phyloP scores from a whole-genome alignment of 805 yeast species.

The Candida odintsovae region DNA sequence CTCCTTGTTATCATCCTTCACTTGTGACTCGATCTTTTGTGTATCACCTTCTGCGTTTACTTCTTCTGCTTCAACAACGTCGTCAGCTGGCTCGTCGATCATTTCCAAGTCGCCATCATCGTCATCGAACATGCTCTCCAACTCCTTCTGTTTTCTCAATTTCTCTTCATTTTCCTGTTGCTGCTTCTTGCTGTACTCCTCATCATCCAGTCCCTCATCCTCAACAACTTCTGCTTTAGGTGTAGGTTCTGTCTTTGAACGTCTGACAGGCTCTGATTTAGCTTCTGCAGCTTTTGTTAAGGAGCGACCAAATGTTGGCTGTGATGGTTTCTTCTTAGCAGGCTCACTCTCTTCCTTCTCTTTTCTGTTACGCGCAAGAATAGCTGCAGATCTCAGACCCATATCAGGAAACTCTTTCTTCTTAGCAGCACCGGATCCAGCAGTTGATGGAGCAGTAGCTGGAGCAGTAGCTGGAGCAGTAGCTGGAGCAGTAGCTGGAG shows the following conservation, averaged over 20 bases:
- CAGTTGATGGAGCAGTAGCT: background rate
- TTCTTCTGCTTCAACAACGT: background rate
- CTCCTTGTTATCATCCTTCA: constrained; percentile 2
- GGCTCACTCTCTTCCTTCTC: constrained; percentile 1
- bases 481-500: background rate
- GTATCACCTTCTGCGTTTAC: constrained; percentile 1
- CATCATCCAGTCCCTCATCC: constrained; percentile 13
- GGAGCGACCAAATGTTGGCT: constrained; percentile 12
- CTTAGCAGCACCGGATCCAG: background rate
- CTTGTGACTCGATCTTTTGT: background rate
- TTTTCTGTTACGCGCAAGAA: constrained; percentile 11
- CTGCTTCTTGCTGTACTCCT: constrained; percentile 10
- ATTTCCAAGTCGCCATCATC: constrained; percentile 19
- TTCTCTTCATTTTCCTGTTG: constrained; percentile 6
- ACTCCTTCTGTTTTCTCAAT: constrained; percentile 17
- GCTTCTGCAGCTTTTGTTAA: constrained; percentile 1
- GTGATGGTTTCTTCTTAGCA: constrained; percentile 9
- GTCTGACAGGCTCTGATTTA: constrained; percentile 4
- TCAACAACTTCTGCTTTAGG: constrained; percentile 5
- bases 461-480: background rate
- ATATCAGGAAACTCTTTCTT: constrained; percentile 14
- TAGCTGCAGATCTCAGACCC: constrained; percentile 13
- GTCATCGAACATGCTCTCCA: constrained; percentile 32
- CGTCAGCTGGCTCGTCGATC: background rate
- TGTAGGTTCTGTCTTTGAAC: constrained; percentile 8